Conservation (phyloP, 345 rosid genomes). For the Draba incana region DNA sequence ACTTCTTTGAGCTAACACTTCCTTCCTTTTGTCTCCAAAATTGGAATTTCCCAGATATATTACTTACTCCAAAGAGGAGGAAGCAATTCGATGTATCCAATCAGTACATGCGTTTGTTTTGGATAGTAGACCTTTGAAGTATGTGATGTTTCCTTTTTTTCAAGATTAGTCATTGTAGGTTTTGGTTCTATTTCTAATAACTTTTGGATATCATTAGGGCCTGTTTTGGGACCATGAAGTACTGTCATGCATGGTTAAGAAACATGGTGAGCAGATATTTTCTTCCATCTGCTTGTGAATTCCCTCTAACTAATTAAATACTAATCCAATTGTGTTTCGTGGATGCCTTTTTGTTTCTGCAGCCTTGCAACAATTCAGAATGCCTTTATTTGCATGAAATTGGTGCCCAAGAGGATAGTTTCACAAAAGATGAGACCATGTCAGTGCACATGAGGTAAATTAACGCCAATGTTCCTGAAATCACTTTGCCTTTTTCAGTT, state of each 20-base stretch:
- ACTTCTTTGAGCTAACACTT: constrained; percentile 22
- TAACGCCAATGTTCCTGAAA: constrained; percentile 4
- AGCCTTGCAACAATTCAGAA: constrained; percentile 96
- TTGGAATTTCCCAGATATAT: constrained; percentile 61
- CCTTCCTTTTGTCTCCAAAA: constrained; percentile 13
- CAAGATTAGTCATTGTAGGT: constrained; percentile 13
- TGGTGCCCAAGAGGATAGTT: constrained; percentile 94
- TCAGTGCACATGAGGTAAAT: constrained; percentile 82
- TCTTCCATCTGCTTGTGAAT: constrained; percentile 18
- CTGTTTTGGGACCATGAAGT: constrained; percentile 97
- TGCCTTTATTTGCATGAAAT: constrained; percentile 96
- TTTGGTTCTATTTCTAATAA: constrained; percentile 21
- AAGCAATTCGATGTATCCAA: constrained; percentile 93
- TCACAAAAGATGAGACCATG: constrained; percentile 86
- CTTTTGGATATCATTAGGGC: constrained; percentile 59
- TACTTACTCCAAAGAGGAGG: constrained; percentile 87
- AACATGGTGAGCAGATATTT: constrained; percentile 60
- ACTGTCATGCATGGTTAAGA: constrained; percentile 99
- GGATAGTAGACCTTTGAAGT: constrained; percentile 81
- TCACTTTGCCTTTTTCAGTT: constrained; percentile 8
- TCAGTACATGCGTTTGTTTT: constrained; percentile 89
- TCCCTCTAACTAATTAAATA: background rate
- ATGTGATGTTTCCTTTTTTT: constrained; percentile 34
- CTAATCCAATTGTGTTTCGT: constrained; percentile 3
- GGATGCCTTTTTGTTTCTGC: constrained; percentile 41